These are phyloP conservation scores for Silene coronaria DNA, from an alignment of 179 eudicot species.

Conservation along the genomic window DNA sequence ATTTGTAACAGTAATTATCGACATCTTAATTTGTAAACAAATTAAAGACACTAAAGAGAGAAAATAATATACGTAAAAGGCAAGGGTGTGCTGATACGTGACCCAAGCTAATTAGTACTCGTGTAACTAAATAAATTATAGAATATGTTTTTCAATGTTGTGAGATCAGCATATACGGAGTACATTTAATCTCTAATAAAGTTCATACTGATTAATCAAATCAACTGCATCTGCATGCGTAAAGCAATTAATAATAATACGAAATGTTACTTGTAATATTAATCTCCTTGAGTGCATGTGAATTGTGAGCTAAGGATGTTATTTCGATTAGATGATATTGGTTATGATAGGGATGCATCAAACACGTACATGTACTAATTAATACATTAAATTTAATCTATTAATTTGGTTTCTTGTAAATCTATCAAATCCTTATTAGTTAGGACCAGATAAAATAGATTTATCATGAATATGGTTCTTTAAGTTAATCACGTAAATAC, in stretches of 20 bases:
- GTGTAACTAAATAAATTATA: too few species aligned
- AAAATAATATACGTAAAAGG: background rate
- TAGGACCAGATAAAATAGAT: background rate
- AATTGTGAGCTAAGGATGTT: background rate
- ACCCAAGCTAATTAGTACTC: background rate
- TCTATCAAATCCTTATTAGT: background rate
- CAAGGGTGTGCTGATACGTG: constrained; percentile 1
- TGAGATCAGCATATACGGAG: constrained; percentile 12
- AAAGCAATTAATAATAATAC: background rate
- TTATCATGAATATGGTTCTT: too few species aligned
- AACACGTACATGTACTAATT: background rate
- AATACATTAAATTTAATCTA: too few species aligned
- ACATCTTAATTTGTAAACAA: too few species aligned
- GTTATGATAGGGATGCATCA: constrained; percentile 23
- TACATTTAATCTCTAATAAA: background rate
- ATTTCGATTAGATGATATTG: background rate
- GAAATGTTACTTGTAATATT: constrained; percentile 7
- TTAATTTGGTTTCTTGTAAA: background rate
- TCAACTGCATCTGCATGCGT: constrained; percentile 1
- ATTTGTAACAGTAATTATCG: too few species aligned
- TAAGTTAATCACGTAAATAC: too few species aligned
- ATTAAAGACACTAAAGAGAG: too few species aligned
- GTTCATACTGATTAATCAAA: constrained; percentile 1
- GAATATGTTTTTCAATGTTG: background rate
- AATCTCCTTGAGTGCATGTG: background rate